These are phyloP conservation scores for Euphorbia schlechtendalii DNA, from an alignment of 441 rosid genomes.

Conservation along the genomic window DNA sequence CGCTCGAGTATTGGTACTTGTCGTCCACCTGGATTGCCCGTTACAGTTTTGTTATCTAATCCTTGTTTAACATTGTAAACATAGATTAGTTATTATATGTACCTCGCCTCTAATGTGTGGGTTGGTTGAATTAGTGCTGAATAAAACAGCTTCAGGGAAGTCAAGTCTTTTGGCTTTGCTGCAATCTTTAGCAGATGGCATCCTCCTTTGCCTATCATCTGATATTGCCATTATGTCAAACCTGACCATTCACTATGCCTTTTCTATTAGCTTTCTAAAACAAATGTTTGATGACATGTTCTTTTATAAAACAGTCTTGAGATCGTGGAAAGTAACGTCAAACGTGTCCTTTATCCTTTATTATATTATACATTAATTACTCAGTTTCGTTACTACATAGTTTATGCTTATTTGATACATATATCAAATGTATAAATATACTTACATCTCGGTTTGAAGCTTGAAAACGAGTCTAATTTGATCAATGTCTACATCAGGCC, in stretches of 20 bases:
- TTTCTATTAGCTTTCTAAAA: background rate
- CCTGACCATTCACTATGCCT: constrained; percentile 26
- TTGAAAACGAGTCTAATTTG: constrained; percentile 57
- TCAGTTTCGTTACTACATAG: background rate
- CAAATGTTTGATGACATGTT: too few relatives aligned
- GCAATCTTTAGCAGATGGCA: constrained; percentile 69
- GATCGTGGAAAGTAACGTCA: too few relatives aligned
- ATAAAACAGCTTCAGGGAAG: constrained; percentile 68
- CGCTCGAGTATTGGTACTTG: constrained; percentile 72
- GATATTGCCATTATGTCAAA: constrained; percentile 67
- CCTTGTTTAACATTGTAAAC: too few relatives aligned
- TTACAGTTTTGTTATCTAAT: too few relatives aligned
- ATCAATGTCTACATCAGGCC: constrained; percentile 60
- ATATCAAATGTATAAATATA: too few relatives aligned
- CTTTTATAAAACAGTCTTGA: too few relatives aligned
- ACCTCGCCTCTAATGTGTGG: constrained; percentile 65
- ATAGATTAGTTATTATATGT: background rate
- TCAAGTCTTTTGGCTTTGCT: constrained; percentile 44
- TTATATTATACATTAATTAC: too few relatives aligned
- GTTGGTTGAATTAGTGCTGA: constrained; percentile 45
- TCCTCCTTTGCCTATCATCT: constrained; percentile 63
- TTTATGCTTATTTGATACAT: too few relatives aligned
- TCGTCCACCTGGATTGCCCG: constrained; percentile 54
- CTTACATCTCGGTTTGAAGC: constrained; percentile 34
- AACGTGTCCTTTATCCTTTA: too few relatives aligned